A percentile compares a stretch with the other conserved stretches of the same genome.
These are phyloP conservation scores for Dillenia turbinata DNA, from an alignment of 164 flowering plant species.

Conservation along the genomic window DNA sequence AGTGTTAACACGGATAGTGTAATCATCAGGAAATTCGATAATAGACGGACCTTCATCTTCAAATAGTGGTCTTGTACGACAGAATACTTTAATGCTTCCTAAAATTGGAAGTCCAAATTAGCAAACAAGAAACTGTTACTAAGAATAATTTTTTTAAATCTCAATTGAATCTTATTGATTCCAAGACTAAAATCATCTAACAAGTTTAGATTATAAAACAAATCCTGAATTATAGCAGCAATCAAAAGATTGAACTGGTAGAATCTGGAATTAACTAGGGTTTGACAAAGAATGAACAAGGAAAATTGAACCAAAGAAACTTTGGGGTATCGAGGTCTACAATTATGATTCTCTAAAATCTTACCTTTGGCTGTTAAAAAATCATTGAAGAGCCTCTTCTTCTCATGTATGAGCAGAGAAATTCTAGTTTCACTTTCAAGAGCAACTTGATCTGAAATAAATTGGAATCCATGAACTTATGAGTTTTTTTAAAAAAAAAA, in stretches of 20 bases:
- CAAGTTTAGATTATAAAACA: no score
- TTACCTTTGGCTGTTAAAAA: conserved; percentile 94
- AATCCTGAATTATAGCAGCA: no score
- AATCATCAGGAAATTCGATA: conserved; percentile 94
- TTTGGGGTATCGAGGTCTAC: background rate
- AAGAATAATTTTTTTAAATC: background rate
- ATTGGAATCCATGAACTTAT: background rate
- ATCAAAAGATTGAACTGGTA: no score
- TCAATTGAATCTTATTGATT: background rate
- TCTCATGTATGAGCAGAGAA: conserved; percentile 77
- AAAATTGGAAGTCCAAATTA: conserved; percentile 23
- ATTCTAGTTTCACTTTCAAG: conserved; percentile 88
- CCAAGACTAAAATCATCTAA: no score
- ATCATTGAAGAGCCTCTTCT: conserved; percentile 88
- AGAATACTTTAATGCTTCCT: conserved; percentile 88
- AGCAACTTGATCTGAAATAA: conserved; percentile 72
- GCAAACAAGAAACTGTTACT: conserved; percentile 7
- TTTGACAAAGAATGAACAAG: conserved; percentile 4
- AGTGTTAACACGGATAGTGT: conserved; percentile 68
- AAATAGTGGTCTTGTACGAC: conserved; percentile 88
- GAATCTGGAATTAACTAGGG: background rate
- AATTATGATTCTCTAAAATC: no score
- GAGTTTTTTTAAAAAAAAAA: background rate
- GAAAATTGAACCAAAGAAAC: conserved; percentile 6
- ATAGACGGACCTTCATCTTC: conserved; percentile 87